Base-by-base conservation (phyloP, 2,329 filamentous ascomycete species). In the Aspergillus aculeatus region DNA sequence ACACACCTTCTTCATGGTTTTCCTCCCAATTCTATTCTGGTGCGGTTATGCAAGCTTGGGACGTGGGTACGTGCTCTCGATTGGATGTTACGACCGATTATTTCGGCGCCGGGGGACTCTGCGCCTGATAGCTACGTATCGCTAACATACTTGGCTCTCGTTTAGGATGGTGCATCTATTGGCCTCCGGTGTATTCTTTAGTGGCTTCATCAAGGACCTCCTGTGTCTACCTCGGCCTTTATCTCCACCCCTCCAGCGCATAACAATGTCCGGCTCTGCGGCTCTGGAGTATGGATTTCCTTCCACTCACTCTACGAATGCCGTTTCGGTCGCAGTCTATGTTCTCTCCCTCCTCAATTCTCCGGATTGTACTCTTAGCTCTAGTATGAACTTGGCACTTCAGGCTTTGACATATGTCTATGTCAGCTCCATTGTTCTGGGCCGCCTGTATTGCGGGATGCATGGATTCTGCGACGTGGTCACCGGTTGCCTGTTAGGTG, bases 1-100 rank as follows among this genome's bases (percentile, higher is more conserved):
- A 0, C 95, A 99, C 78, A 99, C 95, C 0, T 98, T 97, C 81
- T 99, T 97, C 82, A 98, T 98, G 93, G 84, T 96, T 66, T 89
- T 92, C 60, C 80, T 99, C 70, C 95, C 95, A 5, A 91, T 98
- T 65, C 84, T 96, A 68, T 98, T 98, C 80, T 99, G 95, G 95
- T 96, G 92, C 71, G 94, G 94, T 56, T 90, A 93, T 77, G 88
- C 89, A 48, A 87, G 84, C 64, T 85, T 96, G 66, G 95, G 92
- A 57, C 89, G 95, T 80, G 93, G 89, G 91, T 96, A 87, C 68
- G 88, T 82, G 57, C 58, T 62, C 41, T 56, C 12, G 1, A 50
- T n/a, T 32, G 35, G 21, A 5, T n/a, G 32, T 23, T 11, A 31
- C 10, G 16, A 44, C 6, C 24, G 50, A 32, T 5, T 9, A 9